Evolutionary conservation across 1,139 yeast genomes (phyloP), one percentile per base, ranked within the genome.

Genomic region (Geotrichum candidum): DNA sequence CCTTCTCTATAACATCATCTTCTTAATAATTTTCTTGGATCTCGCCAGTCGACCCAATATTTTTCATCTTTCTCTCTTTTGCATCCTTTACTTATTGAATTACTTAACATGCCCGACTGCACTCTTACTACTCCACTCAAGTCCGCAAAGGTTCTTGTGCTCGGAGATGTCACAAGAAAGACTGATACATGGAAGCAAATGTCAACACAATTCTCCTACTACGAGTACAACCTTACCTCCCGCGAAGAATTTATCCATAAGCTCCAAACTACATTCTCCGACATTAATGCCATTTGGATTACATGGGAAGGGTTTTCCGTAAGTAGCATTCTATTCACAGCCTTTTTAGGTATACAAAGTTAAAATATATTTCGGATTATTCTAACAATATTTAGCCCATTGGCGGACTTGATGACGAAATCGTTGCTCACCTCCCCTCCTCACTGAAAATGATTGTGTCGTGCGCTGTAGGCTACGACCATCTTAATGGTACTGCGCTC

Each of bases 381-480:
- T 38, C 45, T 10, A 25, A 27, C 54, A 11, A n/a, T 23, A 15
- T 61, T n/a, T 23, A 63, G 61, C 62, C 63, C 9, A 60, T 69
- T 23, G 72, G 73, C 3, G 70, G 69, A 10, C 50, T 70, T 53
- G 64, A 64, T 22, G 69, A 73, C 3, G 81, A 80, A 25, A 70
- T 85, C 15, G 71, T 86, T 57, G 83, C 76, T 1, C 72, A 76
- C 29, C 77, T 83, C 13, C 95, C 96, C 0, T 41, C 69, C 0
- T 67, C 77, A 3, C 74, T 88, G 64, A 82, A 82, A 69, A 78
- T 87, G 9, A 77, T 89, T 54, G 78, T 88, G 0, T 78, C 85
- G 51, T 86, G 90, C 57, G 82, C 90, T 61, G 92, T 88, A 2
- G 96, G 96, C 0, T 80, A 78, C 67, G 90, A 88, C 66, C 80